Conservation (phyloP, 768 basidiomycete species). For the Tulasnella sp. region DNA sequence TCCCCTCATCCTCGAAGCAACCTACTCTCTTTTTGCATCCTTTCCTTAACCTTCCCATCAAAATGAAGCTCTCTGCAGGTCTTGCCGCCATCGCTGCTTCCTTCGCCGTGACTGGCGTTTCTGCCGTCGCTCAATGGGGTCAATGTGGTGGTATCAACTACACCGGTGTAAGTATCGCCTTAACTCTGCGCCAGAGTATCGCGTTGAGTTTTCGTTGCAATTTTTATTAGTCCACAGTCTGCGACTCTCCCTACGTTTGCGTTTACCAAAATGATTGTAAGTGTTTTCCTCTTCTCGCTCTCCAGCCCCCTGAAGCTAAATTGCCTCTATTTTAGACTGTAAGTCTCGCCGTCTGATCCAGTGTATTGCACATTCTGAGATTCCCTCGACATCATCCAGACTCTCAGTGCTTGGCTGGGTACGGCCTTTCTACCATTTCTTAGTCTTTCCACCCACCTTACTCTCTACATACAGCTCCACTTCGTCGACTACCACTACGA, state of each 20-base stretch:
- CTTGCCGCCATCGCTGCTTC: slow-evolving; percentile 1
- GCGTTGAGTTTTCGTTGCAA: neutral
- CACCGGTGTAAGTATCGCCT: slow-evolving; percentile 23
- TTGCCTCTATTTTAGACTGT: neutral
- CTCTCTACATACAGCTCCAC: no score
- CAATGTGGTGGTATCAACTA: slow-evolving; percentile 20
- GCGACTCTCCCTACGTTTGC: slow-evolving; percentile 36
- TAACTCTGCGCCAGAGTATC: neutral
- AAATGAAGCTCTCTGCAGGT: slow-evolving; percentile 7
- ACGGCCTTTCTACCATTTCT: slow-evolving; percentile 19
- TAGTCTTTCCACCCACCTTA: no score
- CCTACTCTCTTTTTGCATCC: neutral
- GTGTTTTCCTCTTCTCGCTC: neutral
- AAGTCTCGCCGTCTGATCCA: neutral
- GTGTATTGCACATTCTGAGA: neutral
- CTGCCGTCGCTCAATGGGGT: neutral
- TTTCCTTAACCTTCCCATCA: neutral
- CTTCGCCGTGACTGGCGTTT: neutral
- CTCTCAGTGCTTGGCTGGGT: slow-evolving; percentile 16
- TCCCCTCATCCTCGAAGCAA: neutral
- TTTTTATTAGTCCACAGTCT: slow-evolving; percentile 26
- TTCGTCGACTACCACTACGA: slow-evolving; percentile 3
- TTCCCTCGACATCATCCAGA: neutral
- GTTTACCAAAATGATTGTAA: slow-evolving; percentile 31
- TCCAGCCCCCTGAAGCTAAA: neutral